Evolutionary conservation across 345 rosid genomes (phyloP), one percentile per base, ranked within the genome.

Genomic region (Carallia pectinifolia): DNA sequence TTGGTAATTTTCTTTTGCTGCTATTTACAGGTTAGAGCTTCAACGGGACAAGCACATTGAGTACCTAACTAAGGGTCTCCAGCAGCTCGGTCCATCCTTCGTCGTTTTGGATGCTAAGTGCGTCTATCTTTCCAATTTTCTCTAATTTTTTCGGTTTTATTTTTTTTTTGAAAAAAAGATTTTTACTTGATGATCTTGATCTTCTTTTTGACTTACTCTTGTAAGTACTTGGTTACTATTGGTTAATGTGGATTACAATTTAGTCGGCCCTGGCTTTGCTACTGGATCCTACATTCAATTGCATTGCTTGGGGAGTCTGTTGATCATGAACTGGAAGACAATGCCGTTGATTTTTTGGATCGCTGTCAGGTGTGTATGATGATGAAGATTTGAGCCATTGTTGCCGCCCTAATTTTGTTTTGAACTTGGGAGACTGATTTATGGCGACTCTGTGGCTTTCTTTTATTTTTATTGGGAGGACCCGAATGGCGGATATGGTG

Each of bases 211-310:
- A 40, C 13, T 40, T 40, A 40, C 13, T n/a, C n/a, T n/a, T 40
- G 47, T 10, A 7, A 40, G 13, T 40, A 9, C 47, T 37, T 6
- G 6, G 6, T 5, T 37, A 37, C 39, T 37, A 37, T 5, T 37
- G 39, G 6, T 37, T 37, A 5, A 37, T 40, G 47, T 9, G 47
- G 47, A 13, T 40, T 40, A 9, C 10, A 40, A n/a, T 48, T 71
- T 84, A 93, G 96, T 77, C 97, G 97, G 34, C 96, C 98, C 27
- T 93, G 98, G 97, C 83, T 91, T 74, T 93, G 98, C 83, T 93
- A 93, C 81, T 93, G 98, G 98, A 93, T 89, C 66, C 65, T 93
- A 62, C 98, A 93, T 69, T 91, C 98, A 29, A 79, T 91, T 72
- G 95, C 96, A 71, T 77, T 93, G 76, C 85, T 93, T 69, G 92